Base-by-base conservation (phyloP, 192 early-diverging fungal species). In the Linnemannia hyalina region DNA sequence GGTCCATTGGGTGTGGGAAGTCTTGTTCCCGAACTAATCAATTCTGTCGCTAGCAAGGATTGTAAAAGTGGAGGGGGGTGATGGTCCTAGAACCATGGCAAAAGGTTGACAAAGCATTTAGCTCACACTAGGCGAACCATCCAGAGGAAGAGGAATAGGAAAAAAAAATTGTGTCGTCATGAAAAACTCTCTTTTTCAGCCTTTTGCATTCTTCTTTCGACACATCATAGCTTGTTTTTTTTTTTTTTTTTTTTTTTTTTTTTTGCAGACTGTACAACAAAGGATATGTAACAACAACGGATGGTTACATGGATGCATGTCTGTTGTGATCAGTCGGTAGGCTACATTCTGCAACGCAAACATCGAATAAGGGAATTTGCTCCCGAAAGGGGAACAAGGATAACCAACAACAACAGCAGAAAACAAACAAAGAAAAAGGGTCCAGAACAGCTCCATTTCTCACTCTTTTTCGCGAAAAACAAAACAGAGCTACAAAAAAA, bases 401-500 rank as follows among this genome's bases (percentile, higher is more conserved):
- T 4, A 3, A 32, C n/a, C 10, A 65, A 0, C 35, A 35, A 35
- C 35, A 35, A 35, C 35, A 35, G 32, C 29, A 65, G 32, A 7
- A 32, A 32, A 65, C 10, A 55, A 4, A 55, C 20, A 55, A 65
- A 65, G 9, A 65, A 65, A 57, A 65, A 65, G 60, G 60, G 60
- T 65, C 60, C 60, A 65, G 60, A 65, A 65, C 60, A 65, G 60
- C 26, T 65, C 60, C 60, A 65, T 65, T 65, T 52, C 18, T 46
- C 1, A 11, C 9, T 15, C 49, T 52, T 65, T n/a, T 23, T n/a
- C n/a, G 55, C 55, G 23, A 57, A 57, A 57, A 11, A 0, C 7
- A 57, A 23, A 26, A 18, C 23, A 23, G 60, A 32, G 60, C 60
- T 13, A 65, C n/a, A 65, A n/a, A 11, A 10, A 18, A 55, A 16